phyloP scores from a whole-genome alignment of 2,329 filamentous ascomycete species.

The Septoria linicola region DNA sequence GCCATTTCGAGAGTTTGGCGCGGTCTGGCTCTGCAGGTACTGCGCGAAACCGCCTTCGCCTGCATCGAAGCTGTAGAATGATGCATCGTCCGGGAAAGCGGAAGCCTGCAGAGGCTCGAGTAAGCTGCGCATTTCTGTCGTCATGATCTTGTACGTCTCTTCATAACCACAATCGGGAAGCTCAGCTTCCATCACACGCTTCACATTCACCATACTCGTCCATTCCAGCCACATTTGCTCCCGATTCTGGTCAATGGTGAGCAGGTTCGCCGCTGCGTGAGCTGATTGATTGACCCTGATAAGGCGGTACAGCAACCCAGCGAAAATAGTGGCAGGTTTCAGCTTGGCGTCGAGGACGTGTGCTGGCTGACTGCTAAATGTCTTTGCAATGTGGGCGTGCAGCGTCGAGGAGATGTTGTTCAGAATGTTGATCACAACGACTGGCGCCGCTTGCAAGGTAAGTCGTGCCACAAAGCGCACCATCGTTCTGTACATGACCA shows the following conservation, averaged over 20 bases:
- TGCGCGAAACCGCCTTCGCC: slow-evolving; percentile 45
- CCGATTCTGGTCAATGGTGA: slow-evolving; percentile 83
- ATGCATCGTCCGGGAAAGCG: slow-evolving; percentile 39
- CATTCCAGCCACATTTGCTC: slow-evolving; percentile 96
- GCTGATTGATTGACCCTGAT: slow-evolving; percentile 90
- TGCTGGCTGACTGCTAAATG: slow-evolving; percentile 78
- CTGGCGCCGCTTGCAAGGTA: slow-evolving; percentile 86
- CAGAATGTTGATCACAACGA: slow-evolving; percentile 80
- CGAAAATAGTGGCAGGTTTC: slow-evolving; percentile 84
- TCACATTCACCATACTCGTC: slow-evolving; percentile 62
- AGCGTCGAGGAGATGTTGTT: slow-evolving; percentile 81
- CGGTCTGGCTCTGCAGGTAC: slow-evolving; percentile 38
- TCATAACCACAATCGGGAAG: slow-evolving; percentile 56
- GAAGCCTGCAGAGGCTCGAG: slow-evolving; percentile 63
- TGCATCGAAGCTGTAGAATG: slow-evolving; percentile 43
- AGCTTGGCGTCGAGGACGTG: slow-evolving; percentile 88
- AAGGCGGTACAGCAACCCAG: slow-evolving; percentile 79
- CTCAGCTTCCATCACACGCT: slow-evolving; percentile 57
- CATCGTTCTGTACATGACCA: slow-evolving; percentile 95
- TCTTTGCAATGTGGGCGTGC: slow-evolving; percentile 76
- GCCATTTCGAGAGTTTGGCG: slow-evolving; percentile 27
- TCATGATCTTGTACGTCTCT: slow-evolving; percentile 56
- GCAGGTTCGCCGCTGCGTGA: slow-evolving; percentile 88
- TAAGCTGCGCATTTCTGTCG: slow-evolving; percentile 65
- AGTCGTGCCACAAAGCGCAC: slow-evolving; percentile 87